Evolutionary conservation across 2,329 filamentous ascomycete species (phyloP), one percentile per base, ranked within the genome.

Genomic region (Talaromyces sp.): DNA sequence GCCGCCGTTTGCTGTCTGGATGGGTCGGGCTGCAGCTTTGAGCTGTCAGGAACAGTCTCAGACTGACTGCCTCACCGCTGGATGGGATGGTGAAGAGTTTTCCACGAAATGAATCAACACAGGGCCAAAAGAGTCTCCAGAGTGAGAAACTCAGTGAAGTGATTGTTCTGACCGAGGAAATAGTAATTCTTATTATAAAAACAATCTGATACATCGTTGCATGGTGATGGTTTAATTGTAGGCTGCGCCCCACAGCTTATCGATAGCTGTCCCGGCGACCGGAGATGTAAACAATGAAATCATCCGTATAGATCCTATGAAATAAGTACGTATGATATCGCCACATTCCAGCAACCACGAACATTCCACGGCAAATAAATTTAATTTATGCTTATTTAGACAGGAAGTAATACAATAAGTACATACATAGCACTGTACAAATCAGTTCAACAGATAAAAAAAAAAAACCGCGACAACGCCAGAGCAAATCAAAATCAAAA

Each of bases 251-350:
- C 48, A 52, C 48, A 10, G 51, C 57, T 59, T 62, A 62, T 62
- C 60, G 60, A 62, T 62, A 59, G 60, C 60, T 62, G 60, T 38
- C 60, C 60, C 57, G 57, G 60, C 60, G 60, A 61, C 60, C 35
- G 56, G 10, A 27, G 43, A 24, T 35, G 53, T 58, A 62, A 59
- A 62, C 52, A 56, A 46, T 46, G 43, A 46, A 24, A 24, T 46
- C 43, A 46, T 24, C 17, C 14, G 35, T 38, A 38, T n/a, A 38
- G 35, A 35, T 12, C n/a, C n/a, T n/a, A n/a, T n/a, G n/a, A n/a
- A n/a, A n/a, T n/a, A n/a, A n/a, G n/a, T n/a, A n/a, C n/a, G n/a
- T n/a, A n/a, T n/a, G n/a, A n/a, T n/a, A n/a, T n/a, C n/a, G n/a
- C 54, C n/a, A 35, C 27, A 56, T 27, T 21, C 21, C 12, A 46